These are phyloP conservation scores for Diaporthe longicolla DNA, from an alignment of 2,329 filamentous ascomycete genomes.

Conservation along the genomic window DNA sequence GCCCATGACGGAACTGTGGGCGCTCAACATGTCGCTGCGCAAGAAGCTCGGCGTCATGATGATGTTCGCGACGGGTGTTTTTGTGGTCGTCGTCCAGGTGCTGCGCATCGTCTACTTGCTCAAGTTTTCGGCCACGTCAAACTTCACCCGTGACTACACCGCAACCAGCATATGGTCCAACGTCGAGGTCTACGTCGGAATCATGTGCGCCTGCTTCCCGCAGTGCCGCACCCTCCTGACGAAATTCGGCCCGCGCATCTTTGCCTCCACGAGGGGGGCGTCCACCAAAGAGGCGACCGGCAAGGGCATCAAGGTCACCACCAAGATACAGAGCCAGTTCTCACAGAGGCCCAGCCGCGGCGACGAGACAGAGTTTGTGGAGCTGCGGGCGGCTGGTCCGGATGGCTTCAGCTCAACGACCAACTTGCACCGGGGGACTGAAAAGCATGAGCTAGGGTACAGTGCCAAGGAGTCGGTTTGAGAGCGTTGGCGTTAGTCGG, in stretches of 20 bases:
- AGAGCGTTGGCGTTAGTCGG: neutral
- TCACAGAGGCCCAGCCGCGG: neutral
- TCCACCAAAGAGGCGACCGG: neutral
- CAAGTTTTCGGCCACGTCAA: constrained; percentile 2
- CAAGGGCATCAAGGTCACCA: constrained; percentile 20
- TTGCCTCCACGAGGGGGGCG: neutral
- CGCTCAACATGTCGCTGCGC: constrained; percentile 55
- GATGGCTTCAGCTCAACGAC: constrained; percentile 25
- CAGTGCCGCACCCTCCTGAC: constrained; percentile 30
- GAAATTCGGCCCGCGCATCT: constrained; percentile 13
- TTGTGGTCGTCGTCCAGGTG: constrained; percentile 21
- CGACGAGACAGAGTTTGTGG: constrained; percentile 20
- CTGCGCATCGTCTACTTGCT: constrained; percentile 28
- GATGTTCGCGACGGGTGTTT: constrained; percentile 51
- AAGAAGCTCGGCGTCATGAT: constrained; percentile 56
- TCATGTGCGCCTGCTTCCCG: constrained; percentile 31
- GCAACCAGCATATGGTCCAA: constrained; percentile 30
- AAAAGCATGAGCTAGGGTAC: neutral
- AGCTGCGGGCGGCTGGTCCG: neutral
- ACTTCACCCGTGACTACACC: constrained; percentile 23
- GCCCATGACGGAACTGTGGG: constrained; percentile 56
- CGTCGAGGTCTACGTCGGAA: constrained; percentile 27
- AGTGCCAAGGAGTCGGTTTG: constrained; percentile 19
- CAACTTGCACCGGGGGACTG: neutral
- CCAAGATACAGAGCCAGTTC: constrained; percentile 24